A percentile compares a stretch with the other conserved stretches of the same genome.
Evolutionary conservation across 73 alveolate species (phyloP).

Genomic region (Paraurostyla sp.): DNA sequence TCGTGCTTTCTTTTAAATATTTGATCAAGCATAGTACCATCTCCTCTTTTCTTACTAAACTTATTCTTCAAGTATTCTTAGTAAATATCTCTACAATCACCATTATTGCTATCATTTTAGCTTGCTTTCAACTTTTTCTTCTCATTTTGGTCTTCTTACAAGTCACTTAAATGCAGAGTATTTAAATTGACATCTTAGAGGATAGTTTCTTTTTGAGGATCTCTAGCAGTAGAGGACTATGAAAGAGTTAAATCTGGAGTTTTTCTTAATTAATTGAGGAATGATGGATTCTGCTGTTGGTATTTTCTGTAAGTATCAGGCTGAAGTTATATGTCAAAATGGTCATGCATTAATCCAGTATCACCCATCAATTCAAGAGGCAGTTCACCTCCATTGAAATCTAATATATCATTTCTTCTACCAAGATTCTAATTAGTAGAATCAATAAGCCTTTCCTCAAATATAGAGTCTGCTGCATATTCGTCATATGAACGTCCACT

Average conservation of each 20-base stretch:
- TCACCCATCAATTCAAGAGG: slow-evolving; percentile 41
- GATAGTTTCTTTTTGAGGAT: background rate
- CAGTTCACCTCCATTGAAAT: background rate
- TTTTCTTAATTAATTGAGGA: background rate
- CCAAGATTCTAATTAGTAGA: slow-evolving; percentile 10
- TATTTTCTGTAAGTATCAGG: background rate
- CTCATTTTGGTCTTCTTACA: background rate
- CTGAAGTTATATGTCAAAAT: background rate
- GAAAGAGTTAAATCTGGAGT: background rate
- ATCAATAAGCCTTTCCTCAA: slow-evolving; percentile 16
- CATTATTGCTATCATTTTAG: too few relatives aligned
- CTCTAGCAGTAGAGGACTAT: background rate
- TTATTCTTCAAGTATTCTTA: slow-evolving; percentile 13
- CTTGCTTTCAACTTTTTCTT: background rate
- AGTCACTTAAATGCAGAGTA: slow-evolving; percentile 24
- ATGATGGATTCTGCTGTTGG: too few relatives aligned
- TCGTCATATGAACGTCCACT: slow-evolving; percentile 23
- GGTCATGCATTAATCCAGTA: background rate
- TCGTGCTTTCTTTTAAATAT: background rate
- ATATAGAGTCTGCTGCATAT: slow-evolving; percentile 26
- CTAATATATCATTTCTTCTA: slow-evolving; percentile 12
- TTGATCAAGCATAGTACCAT: background rate
- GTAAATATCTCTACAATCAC: slow-evolving; percentile 9
- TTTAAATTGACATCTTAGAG: background rate
- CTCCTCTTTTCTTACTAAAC: slow-evolving; percentile 42